Base-by-base conservation (phyloP, 305 asterid species). In the Rubia tinctorum region DNA sequence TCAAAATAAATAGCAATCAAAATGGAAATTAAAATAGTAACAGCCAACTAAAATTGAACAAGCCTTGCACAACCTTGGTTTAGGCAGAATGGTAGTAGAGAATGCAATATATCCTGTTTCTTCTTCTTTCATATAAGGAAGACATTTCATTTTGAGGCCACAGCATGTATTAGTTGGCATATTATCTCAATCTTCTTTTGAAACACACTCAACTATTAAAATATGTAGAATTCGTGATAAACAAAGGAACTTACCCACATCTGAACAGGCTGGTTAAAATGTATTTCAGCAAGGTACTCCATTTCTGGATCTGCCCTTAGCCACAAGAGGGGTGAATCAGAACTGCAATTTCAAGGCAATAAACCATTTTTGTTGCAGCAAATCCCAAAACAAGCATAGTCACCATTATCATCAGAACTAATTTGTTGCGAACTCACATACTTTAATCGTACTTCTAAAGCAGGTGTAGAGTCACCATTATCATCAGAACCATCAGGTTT, bases 401-500 rank as follows among this genome's bases (percentile, higher is more conserved):
- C 60, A 55, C 60, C 61, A 40, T 30, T 23, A 8, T 58, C 25
- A 34, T 11, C 18, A 71, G 59, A 39, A 18, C 18, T 34, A 18
- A n/a, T n/a, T 42, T 9, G 5, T 17, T 18, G 8, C 17, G 27
- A 9, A 34, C 45, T 30, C 72, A 81, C 95, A 71, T 93, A 95
- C 99, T 82, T 95, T 65, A 81, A 78, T 62, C 97, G 92, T 81
- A 86, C 80, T 80, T 95, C 99, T 65, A 86, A 70, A 53, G 89
- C 74, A 78, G 89, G 82, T 65, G 80, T 77, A 72, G 79, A 69
- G 74, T 95, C 99, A 78, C 87, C 96, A 82, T 95, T 93, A 84
- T 95, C 99, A 83, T 95, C 99, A 79, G 99, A 95, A 75, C 99
- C 99, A 82, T 95, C 99, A 65, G 96, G 88, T 83, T 87, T 95